Evolutionary conservation across 495 filamentous ascomycete species (phyloP).

Genomic region (Pyronema omphalodes): DNA sequence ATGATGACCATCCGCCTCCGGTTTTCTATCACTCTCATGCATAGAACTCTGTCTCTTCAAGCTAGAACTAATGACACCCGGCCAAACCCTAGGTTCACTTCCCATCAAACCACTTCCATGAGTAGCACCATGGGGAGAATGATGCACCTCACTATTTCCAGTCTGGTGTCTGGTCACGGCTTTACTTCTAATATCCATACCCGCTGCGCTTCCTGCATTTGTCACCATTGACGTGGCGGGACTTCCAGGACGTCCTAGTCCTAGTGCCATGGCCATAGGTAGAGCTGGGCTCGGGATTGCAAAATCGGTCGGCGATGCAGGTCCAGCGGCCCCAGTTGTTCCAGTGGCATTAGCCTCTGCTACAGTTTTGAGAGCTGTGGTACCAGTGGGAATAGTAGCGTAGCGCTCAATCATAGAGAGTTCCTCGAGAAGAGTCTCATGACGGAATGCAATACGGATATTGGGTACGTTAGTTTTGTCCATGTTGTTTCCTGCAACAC

Average conservation of each 20-base stretch:
- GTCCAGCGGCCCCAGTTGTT: background rate
- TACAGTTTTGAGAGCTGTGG: background rate
- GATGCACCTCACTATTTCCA: slow-evolving; percentile 19
- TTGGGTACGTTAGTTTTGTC: slow-evolving; percentile 92
- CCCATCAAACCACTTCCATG: slow-evolving; percentile 9
- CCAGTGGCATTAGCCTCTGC: too few species aligned
- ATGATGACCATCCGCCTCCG: too few species aligned
- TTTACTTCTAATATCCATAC: slow-evolving; percentile 14
- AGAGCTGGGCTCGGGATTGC: too few species aligned
- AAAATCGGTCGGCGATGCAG: too few species aligned
- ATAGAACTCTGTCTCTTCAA: slow-evolving; percentile 33
- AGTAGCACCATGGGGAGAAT: slow-evolving; percentile 28
- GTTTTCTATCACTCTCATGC: background rate
- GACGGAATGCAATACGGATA: slow-evolving; percentile 69
- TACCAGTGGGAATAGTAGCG: slow-evolving; percentile 16
- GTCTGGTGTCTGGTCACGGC: slow-evolving; percentile 9
- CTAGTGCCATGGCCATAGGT: too few species aligned
- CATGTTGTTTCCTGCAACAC: slow-evolving; percentile 68
- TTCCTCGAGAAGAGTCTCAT: slow-evolving; percentile 68
- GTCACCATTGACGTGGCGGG: too few species aligned
- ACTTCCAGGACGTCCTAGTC: too few species aligned
- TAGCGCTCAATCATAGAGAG: slow-evolving; percentile 45
- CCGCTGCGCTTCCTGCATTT: background rate
- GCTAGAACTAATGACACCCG: slow-evolving; percentile 44
- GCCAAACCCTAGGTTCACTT: slow-evolving; percentile 51